A percentile compares a stretch with the other conserved stretches of the same genome.
Conservation (phyloP, 305 asterid genomes). For the Salvia sclarea region DNA sequence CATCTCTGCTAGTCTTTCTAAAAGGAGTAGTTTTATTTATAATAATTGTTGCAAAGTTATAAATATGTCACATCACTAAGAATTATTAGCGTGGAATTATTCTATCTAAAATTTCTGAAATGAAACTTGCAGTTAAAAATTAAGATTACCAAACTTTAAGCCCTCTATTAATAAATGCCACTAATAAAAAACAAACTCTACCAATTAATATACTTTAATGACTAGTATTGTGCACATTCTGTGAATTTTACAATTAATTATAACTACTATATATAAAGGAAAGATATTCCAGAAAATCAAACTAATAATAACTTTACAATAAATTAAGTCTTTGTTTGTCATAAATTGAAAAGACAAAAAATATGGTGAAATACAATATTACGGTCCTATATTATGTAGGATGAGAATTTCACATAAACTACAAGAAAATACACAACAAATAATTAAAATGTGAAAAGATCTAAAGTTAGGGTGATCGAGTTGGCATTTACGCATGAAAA, state of each 20-base stretch:
- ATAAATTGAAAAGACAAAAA: not conserved
- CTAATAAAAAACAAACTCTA: not conserved
- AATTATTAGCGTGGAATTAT: too few relatives aligned
- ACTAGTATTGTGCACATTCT: not conserved
- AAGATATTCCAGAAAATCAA: too few relatives aligned
- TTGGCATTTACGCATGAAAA: not conserved
- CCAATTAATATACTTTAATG: not conserved
- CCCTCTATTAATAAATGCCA: not conserved
- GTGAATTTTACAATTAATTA: not conserved
- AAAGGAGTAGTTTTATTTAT: too few relatives aligned
- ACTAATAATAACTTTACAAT: too few relatives aligned
- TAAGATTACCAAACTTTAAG: not conserved
- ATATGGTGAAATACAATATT: too few relatives aligned
- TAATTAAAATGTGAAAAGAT: not conserved
- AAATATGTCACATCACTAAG: too few relatives aligned
- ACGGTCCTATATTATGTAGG: not conserved
- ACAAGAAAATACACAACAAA: not conserved
- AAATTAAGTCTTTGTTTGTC: not conserved
- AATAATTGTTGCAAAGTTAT: too few relatives aligned
- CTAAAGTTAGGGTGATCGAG: not conserved
- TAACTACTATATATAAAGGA: too few relatives aligned
- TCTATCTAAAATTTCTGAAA: not conserved
- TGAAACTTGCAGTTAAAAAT: not conserved
- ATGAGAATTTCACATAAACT: not conserved
- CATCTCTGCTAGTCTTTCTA: too few relatives aligned